Conservation (phyloP, 306 rosid species). For the Cucumis hystrix region DNA sequence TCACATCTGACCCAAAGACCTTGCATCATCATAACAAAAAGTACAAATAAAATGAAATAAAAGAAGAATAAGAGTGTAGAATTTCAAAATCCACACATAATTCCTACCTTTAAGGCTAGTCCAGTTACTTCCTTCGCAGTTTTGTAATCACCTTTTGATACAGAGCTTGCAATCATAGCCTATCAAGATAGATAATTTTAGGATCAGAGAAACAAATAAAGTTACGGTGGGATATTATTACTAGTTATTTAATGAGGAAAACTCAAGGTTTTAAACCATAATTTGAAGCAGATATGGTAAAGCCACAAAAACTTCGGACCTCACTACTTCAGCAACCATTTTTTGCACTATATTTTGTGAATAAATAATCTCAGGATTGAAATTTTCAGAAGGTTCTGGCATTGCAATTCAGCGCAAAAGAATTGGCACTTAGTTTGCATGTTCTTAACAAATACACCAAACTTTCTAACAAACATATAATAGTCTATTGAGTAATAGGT, state of each 20-base stretch:
- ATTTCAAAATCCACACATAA: not conserved
- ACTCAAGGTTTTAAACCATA: not conserved
- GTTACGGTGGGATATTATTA: not conserved
- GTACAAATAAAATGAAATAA: not conserved
- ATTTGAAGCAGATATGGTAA: not conserved
- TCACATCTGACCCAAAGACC: not conserved
- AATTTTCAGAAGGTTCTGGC: not conserved
- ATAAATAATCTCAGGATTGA: not conserved
- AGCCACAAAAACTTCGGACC: not conserved
- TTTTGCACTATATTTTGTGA: not conserved
- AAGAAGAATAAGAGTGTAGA: too few relatives aligned
- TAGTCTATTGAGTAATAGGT: not conserved
- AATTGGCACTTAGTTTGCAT: not conserved
- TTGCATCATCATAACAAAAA: not conserved
- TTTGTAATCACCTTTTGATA: conserved; percentile 69
- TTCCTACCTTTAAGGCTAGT: conserved; percentile 43
- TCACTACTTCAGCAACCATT: not conserved
- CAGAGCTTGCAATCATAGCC: conserved; percentile 82
- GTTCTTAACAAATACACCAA: not conserved
- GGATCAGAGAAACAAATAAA: conserved; percentile 4
- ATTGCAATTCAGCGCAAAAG: not conserved
- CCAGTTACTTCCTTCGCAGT: conserved; percentile 54
- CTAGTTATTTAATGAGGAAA: not conserved
- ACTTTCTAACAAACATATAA: not conserved
- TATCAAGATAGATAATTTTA: conserved; percentile 18